Base-by-base conservation (phyloP, 129 eudicot species). In the Chrysanthemum makinoi region DNA sequence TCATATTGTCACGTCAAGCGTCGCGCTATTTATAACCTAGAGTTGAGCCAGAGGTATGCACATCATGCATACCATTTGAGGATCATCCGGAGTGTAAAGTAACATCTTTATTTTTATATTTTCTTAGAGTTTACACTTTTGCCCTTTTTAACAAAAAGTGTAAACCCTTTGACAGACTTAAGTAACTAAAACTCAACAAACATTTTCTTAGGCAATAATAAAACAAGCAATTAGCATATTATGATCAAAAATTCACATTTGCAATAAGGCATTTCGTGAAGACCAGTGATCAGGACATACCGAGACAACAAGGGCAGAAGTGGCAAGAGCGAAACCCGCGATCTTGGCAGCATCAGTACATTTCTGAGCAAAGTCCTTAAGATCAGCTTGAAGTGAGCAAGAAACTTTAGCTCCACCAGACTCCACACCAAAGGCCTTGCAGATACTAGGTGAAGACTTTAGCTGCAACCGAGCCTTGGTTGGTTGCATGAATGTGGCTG, bases 241-340 rank as follows among this genome's bases (percentile, higher is more conserved):
- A 20, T 20, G 20, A 20, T 20, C 20, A 20, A 0, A 20, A 20
- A 20, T 20, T 20, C 57, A 60, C 4, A 48, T 1, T 48, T 48
- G 2, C 13, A 50, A 0, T 39, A 6, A 6, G 10, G 9, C 10
- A 6, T 39, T 35, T 5, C 5, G 6, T 5, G 9, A 35, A 35
- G 8, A 39, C 46, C 1, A 39, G 2, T 39, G 46, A 39, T 39
- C 46, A 39, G 46, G 17, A 77, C 82, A 12, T 88, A 92, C 98
- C 76, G 98, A 86, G 78, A 85, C 91, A 33, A 87, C 77, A 60
- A 92, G 96, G 14, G 98, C 96, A 20, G 96, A 92, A 54, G 98
- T 83, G 51, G 98, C 98, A 55, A 92, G 98, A 65, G 96, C 96
- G 57, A 92, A 86, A 33, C 95, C 98, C 14, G 96, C 96, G 50